Evolutionary conservation across 179 eudicot genomes (phyloP), one percentile per base, ranked within the genome.

Genomic region (Patellifolia procumbens): DNA sequence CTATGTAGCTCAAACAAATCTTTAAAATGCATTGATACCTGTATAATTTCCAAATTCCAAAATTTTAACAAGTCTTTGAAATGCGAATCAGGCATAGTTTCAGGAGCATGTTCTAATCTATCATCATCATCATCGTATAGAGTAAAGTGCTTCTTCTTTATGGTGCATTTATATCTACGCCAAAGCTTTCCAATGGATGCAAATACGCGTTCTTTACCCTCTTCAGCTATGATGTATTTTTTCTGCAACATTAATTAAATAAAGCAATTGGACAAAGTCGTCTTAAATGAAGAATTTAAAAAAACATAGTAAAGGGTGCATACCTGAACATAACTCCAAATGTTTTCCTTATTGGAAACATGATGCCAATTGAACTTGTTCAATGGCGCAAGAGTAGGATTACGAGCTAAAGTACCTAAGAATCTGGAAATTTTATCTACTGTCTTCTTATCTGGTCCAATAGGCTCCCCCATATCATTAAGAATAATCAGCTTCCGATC

Each of bases 241-340:
- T 63, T 63, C 68, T 63, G 22, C 68, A 63, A n/a, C n/a, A 56
- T 7, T 3, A n/a, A 56, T 24, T n/a, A n/a, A n/a, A n/a, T n/a
- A n/a, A n/a, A n/a, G n/a, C n/a, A n/a, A n/a, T n/a, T n/a, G n/a
- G n/a, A n/a, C n/a, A n/a, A n/a, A n/a, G n/a, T n/a, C n/a, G n/a
- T n/a, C n/a, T n/a, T 4, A 56, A 19, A 56, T 22, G n/a, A 5
- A 0, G 19, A 56, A 24, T 20, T 12, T 7, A 56, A 20, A 55
- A 55, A 3, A 10, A 3, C 9, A 55, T 55, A 4, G 3, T 28
- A 62, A 31, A 2, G 7, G 42, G 42, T 8, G 42, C 42, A 37
- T 32, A 62, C 67, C 67, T 62, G 31, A 17, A 62, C 67, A 62
- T 62, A 62, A 62, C 32, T 17, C 67, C 67, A 62, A 12, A 62